Conservation (phyloP, 2,329 filamentous ascomycete species). For the Colletotrichum echinochloae region DNA sequence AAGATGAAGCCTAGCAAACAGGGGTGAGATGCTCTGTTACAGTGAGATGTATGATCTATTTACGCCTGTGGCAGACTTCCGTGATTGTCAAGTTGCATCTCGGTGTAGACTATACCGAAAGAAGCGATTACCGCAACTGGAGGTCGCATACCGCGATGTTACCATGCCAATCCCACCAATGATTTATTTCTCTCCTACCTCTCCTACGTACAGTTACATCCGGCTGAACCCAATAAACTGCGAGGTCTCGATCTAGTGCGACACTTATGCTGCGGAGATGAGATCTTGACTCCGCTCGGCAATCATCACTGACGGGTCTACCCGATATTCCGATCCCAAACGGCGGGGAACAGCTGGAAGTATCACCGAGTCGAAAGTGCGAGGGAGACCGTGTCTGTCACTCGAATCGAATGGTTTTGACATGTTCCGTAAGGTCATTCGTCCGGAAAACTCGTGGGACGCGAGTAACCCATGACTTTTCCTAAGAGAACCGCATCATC, state of each 20-base stretch:
- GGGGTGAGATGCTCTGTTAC: not conserved
- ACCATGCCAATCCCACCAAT: constrained; percentile 37
- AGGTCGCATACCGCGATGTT: constrained; percentile 16
- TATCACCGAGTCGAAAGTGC: constrained; percentile 5
- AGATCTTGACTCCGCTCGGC: constrained; percentile 3
- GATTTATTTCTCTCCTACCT: not conserved
- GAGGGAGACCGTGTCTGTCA: constrained; percentile 19
- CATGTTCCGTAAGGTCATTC: constrained; percentile 23
- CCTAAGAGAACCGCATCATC: not conserved
- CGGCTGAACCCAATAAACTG: not conserved
- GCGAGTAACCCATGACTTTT: too few species aligned
- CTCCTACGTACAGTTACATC: not conserved
- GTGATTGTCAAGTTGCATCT: constrained; percentile 27
- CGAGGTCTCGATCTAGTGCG: not conserved
- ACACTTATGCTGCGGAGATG: constrained; percentile 1
- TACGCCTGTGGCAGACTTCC: not conserved
- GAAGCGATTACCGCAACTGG: constrained; percentile 21
- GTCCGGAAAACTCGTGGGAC: constrained; percentile 4
- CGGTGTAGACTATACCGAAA: constrained; percentile 35
- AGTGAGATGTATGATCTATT: not conserved
- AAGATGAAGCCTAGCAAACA: fast-evolving
- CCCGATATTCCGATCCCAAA: constrained; percentile 26
- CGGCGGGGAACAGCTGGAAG: constrained; percentile 9
- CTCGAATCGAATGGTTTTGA: too few species aligned
- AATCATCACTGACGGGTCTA: not conserved